Evolutionary conservation across 305 asterid species (phyloP), one percentile per base, ranked within the genome.

Genomic region (Fraxinus sp.): DNA sequence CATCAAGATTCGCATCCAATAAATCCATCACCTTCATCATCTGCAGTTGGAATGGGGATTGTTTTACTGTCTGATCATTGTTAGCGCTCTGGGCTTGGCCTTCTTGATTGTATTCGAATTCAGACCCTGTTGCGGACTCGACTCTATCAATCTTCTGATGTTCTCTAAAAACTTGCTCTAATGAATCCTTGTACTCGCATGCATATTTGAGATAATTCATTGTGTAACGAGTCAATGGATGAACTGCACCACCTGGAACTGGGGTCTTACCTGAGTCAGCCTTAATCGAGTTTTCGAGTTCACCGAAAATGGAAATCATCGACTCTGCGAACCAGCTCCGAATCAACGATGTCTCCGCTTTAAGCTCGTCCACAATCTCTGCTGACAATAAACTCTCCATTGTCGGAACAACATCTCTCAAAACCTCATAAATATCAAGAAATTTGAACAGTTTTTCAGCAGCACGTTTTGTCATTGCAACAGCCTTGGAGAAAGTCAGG

Each of bases 201-300:
- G 92, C 90, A 52, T 84, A 88, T 37, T 85, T 91, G 0, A 96
- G 81, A 37, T 95, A 93, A 83, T 91, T 92, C 93, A 96, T 90
- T 79, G 85, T 86, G 90, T 95, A 93, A 13, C 93, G 94, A 0
- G 98, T 93, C 77, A 96, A 71, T 0, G 99, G 99, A 83, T 96
- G 99, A 33, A 94, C 96, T 1, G 98, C 98, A 1, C 99, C 98
- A 0, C 98, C 98, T 0, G 99, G 91, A 32, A 93, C 97, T 0
- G 93, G 92, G 20, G 89, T 92, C 88, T 90, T 96, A 2, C 87
- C 91, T 0, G 93, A 71, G 81, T 96, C 99, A 0, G 92, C 84
- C 84, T 84, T 90, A 85, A 96, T 94, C 0, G 98, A 93, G 87
- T 85, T 90, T 49, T 94, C 98, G 0, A 96, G 91, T 79, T 96